A percentile compares a stretch with the other conserved stretches of the same genome.
These are phyloP conservation scores for Fonsecaea pugnacius DNA, from an alignment of 2,329 filamentous ascomycete species.

Conservation along the genomic window DNA sequence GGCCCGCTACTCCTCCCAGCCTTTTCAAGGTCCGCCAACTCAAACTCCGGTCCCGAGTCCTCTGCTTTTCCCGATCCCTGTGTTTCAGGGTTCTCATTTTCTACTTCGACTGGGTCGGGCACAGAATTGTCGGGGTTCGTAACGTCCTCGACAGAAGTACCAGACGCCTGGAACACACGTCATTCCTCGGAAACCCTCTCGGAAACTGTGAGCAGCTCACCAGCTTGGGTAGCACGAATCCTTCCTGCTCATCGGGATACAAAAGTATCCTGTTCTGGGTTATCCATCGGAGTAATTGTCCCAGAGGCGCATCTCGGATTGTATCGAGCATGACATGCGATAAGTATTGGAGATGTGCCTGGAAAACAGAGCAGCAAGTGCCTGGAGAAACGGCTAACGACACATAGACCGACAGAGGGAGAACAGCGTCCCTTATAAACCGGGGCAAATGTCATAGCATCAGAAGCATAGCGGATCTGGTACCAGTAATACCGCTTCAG, in stretches of 20 bases:
- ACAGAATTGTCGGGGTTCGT: neutral
- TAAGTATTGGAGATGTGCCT: neutral
- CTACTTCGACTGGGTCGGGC: neutral
- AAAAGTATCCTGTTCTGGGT: slow-evolving; percentile 49
- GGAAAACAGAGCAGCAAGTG: neutral
- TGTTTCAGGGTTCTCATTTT: neutral
- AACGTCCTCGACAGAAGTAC: neutral
- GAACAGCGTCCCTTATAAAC: neutral
- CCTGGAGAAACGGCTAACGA: neutral
- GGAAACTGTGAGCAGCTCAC: slow-evolving; percentile 13
- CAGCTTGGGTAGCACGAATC: slow-evolving; percentile 37
- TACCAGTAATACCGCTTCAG: neutral
- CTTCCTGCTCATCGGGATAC: slow-evolving; percentile 50
- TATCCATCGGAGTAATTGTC: slow-evolving; percentile 50
- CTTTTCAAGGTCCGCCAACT: neutral
- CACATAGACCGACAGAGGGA: neutral
- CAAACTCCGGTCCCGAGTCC: neutral
- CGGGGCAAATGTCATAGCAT: neutral
- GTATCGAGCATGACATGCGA: slow-evolving; percentile 21
- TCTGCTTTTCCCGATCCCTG: neutral
- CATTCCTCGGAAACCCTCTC: neutral
- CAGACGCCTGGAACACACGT: neutral
- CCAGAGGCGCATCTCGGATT: slow-evolving; percentile 51
- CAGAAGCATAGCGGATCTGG: neutral
- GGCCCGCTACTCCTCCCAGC: neutral